These are phyloP conservation scores for Aplosporella prunicola DNA, from an alignment of 2,329 filamentous ascomycete genomes.

Conservation along the genomic window DNA sequence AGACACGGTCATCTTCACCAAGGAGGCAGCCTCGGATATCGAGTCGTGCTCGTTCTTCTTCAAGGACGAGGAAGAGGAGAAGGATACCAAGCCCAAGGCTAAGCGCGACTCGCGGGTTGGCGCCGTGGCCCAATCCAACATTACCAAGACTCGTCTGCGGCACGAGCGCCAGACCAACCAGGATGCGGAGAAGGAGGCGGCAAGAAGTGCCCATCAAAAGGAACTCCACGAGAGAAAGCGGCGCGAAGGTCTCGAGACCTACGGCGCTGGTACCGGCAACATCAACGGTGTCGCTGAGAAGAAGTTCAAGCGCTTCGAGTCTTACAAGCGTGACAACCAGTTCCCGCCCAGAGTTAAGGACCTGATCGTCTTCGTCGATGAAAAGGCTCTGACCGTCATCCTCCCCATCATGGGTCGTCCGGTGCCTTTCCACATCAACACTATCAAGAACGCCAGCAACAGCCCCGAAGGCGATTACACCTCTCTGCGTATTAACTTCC, in stretches of 20 bases:
- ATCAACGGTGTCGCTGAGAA: slow-evolving; percentile 89
- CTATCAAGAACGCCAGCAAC: slow-evolving; percentile 98
- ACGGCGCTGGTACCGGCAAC: slow-evolving; percentile 73
- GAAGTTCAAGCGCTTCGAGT: slow-evolving; percentile 98
- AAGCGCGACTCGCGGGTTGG: slow-evolving; percentile 77
- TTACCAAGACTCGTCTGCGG: slow-evolving; percentile 84
- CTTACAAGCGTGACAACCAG: slow-evolving; percentile 96
- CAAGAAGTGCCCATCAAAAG: slow-evolving; percentile 84
- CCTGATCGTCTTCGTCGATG: slow-evolving; percentile 79
- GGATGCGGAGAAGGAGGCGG: slow-evolving; percentile 82
- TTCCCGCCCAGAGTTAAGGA: slow-evolving; percentile 76
- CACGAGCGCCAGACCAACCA: slow-evolving; percentile 82
- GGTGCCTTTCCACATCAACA: slow-evolving; percentile 95
- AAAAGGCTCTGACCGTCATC: slow-evolving; percentile 81
- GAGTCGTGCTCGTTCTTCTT: slow-evolving; percentile 98
- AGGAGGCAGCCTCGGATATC: slow-evolving; percentile 80
- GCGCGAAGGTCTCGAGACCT: slow-evolving; percentile 74
- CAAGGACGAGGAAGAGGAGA: slow-evolving; percentile 83
- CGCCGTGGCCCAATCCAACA: slow-evolving; percentile 87
- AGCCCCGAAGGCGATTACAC: slow-evolving; percentile 92
- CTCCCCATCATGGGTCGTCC: slow-evolving; percentile 95
- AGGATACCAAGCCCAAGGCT: slow-evolving; percentile 74
- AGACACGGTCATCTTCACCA: slow-evolving; percentile 86
- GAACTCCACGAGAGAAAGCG: slow-evolving; percentile 83
- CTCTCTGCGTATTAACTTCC: slow-evolving; percentile 91